Conservation (phyloP, 768 basidiomycete species). For the Naematelia encephala region DNA sequence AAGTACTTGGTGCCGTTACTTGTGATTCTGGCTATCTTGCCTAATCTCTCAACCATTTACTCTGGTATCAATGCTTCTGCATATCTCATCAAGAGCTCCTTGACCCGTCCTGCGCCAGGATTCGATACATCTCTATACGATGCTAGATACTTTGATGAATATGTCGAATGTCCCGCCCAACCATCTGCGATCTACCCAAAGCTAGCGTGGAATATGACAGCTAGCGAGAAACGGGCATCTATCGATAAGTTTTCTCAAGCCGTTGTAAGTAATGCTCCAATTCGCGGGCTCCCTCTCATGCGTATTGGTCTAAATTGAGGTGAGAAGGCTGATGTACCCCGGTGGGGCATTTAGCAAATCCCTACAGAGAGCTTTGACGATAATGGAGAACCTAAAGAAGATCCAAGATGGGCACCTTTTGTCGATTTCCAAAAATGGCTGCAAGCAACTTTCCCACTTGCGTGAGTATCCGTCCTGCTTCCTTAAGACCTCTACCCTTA, state of each 20-base stretch:
- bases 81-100: background rate
- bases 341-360: conserved; percentile 31
- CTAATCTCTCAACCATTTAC: background rate
- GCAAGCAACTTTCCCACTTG: conserved; percentile 38
- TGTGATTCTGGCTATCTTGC: background rate
- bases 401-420: conserved; percentile 49
- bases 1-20: background rate
- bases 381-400: conserved; percentile 48
- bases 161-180: conserved; percentile 33
- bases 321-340: background rate
- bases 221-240: conserved; percentile 28
- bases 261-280: conserved; percentile 28
- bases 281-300: background rate
- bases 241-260: conserved; percentile 29
- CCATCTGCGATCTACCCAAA: conserved; percentile 37
- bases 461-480: no score
- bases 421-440: conserved; percentile 48
- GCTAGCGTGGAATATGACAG: conserved; percentile 29
- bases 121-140: background rate
- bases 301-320: background rate
- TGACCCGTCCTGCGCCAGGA: background rate
- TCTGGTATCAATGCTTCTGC: background rate
- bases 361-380: conserved; percentile 47
- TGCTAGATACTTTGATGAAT: background rate
- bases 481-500: no score